phyloP scores from a whole-genome alignment of 805 yeast species.

The Clavispora carvajalis region DNA sequence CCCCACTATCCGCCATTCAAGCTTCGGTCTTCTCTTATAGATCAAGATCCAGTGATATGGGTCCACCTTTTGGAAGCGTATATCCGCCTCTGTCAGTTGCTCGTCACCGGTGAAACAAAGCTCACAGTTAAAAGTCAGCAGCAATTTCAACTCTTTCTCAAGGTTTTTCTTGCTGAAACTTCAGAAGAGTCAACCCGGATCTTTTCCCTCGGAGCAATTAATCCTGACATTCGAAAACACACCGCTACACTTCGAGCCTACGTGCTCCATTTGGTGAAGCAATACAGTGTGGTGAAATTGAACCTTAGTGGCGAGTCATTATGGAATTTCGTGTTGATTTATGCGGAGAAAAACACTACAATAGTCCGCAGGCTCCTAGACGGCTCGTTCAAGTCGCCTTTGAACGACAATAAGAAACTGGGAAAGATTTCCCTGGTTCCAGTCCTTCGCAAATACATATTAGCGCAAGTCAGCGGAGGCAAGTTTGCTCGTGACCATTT shows the following conservation, averaged over 20 bases:
- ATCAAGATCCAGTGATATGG: constrained; percentile 83
- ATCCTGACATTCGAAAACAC: constrained; percentile 59
- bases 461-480: constrained; percentile 40
- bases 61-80: constrained; percentile 64
- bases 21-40: constrained; percentile 69
- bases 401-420: constrained; percentile 45
- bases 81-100: constrained; percentile 45
- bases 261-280: constrained; percentile 47
- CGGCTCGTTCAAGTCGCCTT: constrained; percentile 46
- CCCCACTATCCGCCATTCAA: constrained; percentile 73
- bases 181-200: constrained; percentile 56
- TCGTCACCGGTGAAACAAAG: constrained; percentile 36
- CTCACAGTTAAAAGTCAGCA: constrained; percentile 53
- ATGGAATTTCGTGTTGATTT: constrained; percentile 62
- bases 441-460: constrained; percentile 49
- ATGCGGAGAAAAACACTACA: constrained; percentile 38
- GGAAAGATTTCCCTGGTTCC: constrained; percentile 43
- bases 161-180: constrained; percentile 55
- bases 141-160: constrained; percentile 52
- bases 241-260: constrained; percentile 42
- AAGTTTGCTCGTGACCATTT: constrained; percentile 45
- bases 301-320: constrained; percentile 54
- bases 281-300: constrained; percentile 50
- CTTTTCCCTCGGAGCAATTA: constrained; percentile 66
- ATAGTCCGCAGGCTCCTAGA: constrained; percentile 49